Conservation (phyloP, 257 asterid genomes). For the Fraxinus pennsylvanica region DNA sequence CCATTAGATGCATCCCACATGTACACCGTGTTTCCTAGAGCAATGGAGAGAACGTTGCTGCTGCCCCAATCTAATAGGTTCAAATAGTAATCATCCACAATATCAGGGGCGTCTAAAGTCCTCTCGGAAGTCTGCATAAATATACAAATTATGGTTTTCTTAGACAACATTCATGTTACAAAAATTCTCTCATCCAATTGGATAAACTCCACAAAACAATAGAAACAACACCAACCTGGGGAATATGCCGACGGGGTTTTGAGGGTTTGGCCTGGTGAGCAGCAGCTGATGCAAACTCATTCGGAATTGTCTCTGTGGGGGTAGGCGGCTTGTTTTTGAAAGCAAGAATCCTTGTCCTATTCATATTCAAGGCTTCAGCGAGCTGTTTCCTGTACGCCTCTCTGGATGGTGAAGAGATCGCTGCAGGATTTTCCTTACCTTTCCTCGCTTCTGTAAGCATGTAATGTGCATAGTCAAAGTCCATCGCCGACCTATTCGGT, state of each 20-base stretch:
- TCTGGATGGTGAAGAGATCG: slow-evolving; percentile 65
- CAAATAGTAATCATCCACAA: slow-evolving; percentile 85
- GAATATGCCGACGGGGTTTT: slow-evolving; percentile 80
- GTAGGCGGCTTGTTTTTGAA: slow-evolving; percentile 93
- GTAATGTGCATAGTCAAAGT: slow-evolving; percentile 79
- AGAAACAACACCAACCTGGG: slow-evolving; percentile 59
- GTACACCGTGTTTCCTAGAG: slow-evolving; percentile 73
- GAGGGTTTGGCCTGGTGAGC: slow-evolving; percentile 54
- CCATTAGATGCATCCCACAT: slow-evolving; percentile 56
- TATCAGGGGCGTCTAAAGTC: slow-evolving; percentile 92
- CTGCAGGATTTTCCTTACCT: slow-evolving; percentile 88
- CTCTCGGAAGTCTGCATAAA: slow-evolving; percentile 84
- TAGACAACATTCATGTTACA: background rate
- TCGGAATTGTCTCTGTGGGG: slow-evolving; percentile 55
- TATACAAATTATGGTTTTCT: slow-evolving; percentile 1
- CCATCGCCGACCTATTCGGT: slow-evolving; percentile 96
- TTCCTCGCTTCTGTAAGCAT: slow-evolving; percentile 83
- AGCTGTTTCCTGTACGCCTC: slow-evolving; percentile 84
- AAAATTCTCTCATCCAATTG: background rate
- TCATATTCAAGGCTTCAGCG: slow-evolving; percentile 87
- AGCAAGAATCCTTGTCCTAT: slow-evolving; percentile 78
- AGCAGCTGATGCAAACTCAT: slow-evolving; percentile 42
- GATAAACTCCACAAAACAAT: background rate
- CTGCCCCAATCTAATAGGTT: slow-evolving; percentile 91
- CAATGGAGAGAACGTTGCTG: slow-evolving; percentile 87